Evolutionary conservation across 331 rosid genomes (phyloP), one percentile per base, ranked within the genome.

Genomic region (Quercus lobata): DNA sequence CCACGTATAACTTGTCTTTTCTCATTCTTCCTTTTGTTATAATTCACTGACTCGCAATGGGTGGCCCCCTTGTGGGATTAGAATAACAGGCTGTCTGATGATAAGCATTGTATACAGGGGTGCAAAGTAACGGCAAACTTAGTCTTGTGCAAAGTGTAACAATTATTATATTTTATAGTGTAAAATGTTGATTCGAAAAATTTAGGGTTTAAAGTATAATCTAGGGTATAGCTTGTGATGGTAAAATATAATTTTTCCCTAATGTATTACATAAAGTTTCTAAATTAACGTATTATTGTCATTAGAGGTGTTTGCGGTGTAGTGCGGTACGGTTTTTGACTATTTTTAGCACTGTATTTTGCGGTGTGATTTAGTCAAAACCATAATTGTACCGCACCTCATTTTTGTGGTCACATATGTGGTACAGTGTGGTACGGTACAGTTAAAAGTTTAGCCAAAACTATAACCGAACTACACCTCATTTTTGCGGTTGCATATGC

Each of bases 371-470:
- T 37, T 37, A 37, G 3, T 0, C 0, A 37, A 37, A 37, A 37
- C 0, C 0, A 37, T 7, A 37, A 37, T 0, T 0, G 0, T 0
- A 8, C 11, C 0, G 3, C 0, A 37, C 0, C 12, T 37, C 0
- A 37, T 37, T 37, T 41, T 41, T 7, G 11, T 0, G 0, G 3
- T 8, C 11, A 8, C 12, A 41, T 41, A 1, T 37, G 41, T 0
- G 2, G 0, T 35, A 2, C 0, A 7, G 0, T 35, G 44, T 35
- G 7, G 0, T 37, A 0, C 3, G 0, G 3, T 7, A 1, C 3
- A 0, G 0, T 35, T 6, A 1, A 35, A 2, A 35, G 12, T 41
- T 8, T 41, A 8, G 3, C 12, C 3, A 41, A 41, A 41, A 41
- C 0, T 1, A 41, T 0, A 41, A 41, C 3, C 3, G 0, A 3